Evolutionary conservation across 345 rosid genomes (phyloP).

Genomic region (Noccaea bulbosa): DNA sequence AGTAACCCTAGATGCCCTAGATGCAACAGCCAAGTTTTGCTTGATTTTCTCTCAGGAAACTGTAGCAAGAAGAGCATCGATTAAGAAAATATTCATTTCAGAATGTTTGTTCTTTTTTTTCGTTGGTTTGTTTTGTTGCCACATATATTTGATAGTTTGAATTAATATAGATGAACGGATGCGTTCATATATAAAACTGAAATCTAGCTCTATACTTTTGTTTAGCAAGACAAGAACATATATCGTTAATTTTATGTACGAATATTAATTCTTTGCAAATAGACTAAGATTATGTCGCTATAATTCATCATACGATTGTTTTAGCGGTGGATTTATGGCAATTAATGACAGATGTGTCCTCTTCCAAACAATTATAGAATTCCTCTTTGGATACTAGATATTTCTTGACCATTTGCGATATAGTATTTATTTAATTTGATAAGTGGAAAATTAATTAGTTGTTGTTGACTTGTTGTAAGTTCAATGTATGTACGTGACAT

Average conservation of each 20-base stretch:
- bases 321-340: background rate
- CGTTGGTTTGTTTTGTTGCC: constrained; percentile 1
- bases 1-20: constrained; percentile 46
- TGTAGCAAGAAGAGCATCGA: constrained; percentile 20
- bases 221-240: constrained; percentile 14
- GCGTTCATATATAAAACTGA: background rate
- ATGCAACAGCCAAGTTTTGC: constrained; percentile 45
- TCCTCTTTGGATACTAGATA: constrained; percentile 8
- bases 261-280: background rate
- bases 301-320: constrained; percentile 7
- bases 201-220: background rate
- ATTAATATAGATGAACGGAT: constrained; percentile 8
- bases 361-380: constrained; percentile 9
- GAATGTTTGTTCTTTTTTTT: constrained; percentile 1
- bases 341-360: constrained; percentile 24
- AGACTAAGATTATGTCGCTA: background rate
- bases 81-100: background rate
- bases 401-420: constrained; percentile 28
- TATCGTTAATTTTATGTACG: background rate
- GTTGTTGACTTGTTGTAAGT: constrained; percentile 41
- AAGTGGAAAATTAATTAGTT: constrained; percentile 15
- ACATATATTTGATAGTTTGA: constrained; percentile 19
- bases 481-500: constrained; percentile 35
- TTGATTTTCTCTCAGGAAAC: constrained; percentile 40
- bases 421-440: constrained; percentile 9